These are phyloP conservation scores for Stagonosporopsis chrysanthemi DNA, from an alignment of 2,329 filamentous ascomycete species.

Conservation along the genomic window DNA sequence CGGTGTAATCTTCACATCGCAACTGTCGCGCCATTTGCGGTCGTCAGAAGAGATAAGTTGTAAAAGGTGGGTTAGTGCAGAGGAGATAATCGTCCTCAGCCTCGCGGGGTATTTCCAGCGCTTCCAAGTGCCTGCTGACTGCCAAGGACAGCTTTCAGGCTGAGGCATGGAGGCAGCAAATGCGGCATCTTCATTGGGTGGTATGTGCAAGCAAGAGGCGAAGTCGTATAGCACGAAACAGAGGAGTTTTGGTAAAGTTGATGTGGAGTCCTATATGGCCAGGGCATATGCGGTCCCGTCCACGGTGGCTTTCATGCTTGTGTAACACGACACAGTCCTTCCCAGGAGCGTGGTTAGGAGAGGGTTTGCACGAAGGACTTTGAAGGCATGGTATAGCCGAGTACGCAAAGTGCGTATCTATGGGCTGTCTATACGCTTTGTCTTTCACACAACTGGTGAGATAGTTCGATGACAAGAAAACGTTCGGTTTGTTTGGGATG, in stretches of 20 bases:
- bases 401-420: no score
- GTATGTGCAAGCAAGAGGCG: background rate
- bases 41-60: background rate
- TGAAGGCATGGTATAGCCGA: background rate
- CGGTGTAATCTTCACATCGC: constrained; percentile 20
- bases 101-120: background rate
- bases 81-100: background rate
- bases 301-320: no score
- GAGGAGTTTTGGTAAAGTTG: no score
- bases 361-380: background rate
- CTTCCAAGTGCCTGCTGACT: background rate
- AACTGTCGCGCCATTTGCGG: constrained; percentile 1
- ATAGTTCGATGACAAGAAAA: no score
- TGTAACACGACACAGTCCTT: no score
- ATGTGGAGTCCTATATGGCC: no score
- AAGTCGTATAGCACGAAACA: background rate
- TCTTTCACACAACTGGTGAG: no score
- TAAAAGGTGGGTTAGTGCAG: background rate
- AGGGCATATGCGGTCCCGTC: no score
- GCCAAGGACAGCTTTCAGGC: background rate
- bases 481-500: no score
- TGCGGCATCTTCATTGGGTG: background rate
- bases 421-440: no score
- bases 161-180: background rate
- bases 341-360: no score